A percentile compares a stretch with the other conserved stretches of the same genome.
phyloP scores from a whole-genome alignment of 2,329 filamentous ascomycete genomes.

The Fusarium robinianum region DNA sequence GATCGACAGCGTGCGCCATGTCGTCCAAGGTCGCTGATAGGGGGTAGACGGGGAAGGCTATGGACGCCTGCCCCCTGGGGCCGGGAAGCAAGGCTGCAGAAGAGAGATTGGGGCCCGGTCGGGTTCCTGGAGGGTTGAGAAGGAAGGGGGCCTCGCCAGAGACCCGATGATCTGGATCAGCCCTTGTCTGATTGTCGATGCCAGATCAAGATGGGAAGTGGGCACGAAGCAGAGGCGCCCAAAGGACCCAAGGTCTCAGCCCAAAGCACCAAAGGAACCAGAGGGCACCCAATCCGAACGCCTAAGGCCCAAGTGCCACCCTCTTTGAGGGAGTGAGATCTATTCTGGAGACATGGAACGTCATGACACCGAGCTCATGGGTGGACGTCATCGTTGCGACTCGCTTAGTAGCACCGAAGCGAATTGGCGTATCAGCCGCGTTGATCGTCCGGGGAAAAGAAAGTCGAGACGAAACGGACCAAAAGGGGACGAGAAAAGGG shows the following conservation, averaged over 20 bases:
- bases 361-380: not conserved
- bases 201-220: conserved; percentile 35
- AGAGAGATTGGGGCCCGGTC: conserved; percentile 32
- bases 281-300: not conserved
- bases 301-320: conserved; percentile 5
- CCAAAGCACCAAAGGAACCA: no score
- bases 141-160: conserved; percentile 18
- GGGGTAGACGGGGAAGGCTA: conserved; percentile 17
- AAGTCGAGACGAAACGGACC: not conserved
- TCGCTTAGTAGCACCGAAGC: no score
- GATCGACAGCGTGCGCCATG: conserved; percentile 33
- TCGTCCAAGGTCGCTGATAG: no score
- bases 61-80: conserved; percentile 9
- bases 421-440: no score
- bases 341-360: conserved; percentile 6
- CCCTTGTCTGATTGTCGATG: conserved; percentile 29
- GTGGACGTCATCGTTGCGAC: conserved; percentile 10
- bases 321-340: not conserved
- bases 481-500: conserved; percentile 2
- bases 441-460: no score
- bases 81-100: conserved; percentile 31
- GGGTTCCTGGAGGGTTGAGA: conserved; percentile 22
- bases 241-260: conserved; percentile 17
- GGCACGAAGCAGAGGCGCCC: conserved; percentile 17
- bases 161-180: conserved; percentile 39